Percentiles rank a stretch among this genome's conserved stretches.
Conservation (phyloP, 176 grass and related monocot species). For the Phoenix roebelenii region DNA sequence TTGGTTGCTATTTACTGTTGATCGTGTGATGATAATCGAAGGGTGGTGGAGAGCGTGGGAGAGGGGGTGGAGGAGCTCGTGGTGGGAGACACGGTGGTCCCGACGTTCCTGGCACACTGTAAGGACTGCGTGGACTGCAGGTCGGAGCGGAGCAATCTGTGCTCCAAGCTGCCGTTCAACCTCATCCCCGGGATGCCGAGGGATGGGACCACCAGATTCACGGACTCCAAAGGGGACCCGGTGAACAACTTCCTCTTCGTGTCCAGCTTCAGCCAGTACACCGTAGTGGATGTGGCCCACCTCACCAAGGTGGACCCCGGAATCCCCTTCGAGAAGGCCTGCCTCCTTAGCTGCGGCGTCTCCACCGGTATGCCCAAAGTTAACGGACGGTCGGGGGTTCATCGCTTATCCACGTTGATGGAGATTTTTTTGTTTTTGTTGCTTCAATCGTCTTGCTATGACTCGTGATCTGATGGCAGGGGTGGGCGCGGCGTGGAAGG, state of each 20-base stretch:
- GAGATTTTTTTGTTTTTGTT: no score
- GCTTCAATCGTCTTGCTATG: no score
- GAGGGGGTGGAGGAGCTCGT: constrained; percentile 45
- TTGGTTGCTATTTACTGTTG: neutral
- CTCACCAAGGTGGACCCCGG: constrained; percentile 34
- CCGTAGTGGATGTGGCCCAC: constrained; percentile 65
- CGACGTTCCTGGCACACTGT: constrained; percentile 67
- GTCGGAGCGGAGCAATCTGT: constrained; percentile 72
- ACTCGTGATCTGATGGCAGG: constrained; percentile 19
- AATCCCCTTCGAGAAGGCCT: constrained; percentile 31
- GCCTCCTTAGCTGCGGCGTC: constrained; percentile 72
- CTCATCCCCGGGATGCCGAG: constrained; percentile 38
- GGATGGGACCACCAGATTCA: constrained; percentile 39
- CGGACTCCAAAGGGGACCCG: constrained; percentile 28
- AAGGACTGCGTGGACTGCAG: constrained; percentile 64
- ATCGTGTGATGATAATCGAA: constrained; percentile 1
- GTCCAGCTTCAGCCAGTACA: constrained; percentile 74
- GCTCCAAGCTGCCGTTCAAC: constrained; percentile 42
- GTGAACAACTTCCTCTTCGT: constrained; percentile 51
- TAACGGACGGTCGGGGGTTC: neutral
- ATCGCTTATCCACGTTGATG: no score
- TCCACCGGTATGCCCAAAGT: constrained; percentile 35
- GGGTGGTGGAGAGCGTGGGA: constrained; percentile 76
- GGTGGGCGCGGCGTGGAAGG: constrained; percentile 60
- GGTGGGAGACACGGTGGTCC: constrained; percentile 51